These are phyloP conservation scores for Phialophora chinensis DNA, from an alignment of 2,329 filamentous ascomycete genomes.

Conservation along the genomic window DNA sequence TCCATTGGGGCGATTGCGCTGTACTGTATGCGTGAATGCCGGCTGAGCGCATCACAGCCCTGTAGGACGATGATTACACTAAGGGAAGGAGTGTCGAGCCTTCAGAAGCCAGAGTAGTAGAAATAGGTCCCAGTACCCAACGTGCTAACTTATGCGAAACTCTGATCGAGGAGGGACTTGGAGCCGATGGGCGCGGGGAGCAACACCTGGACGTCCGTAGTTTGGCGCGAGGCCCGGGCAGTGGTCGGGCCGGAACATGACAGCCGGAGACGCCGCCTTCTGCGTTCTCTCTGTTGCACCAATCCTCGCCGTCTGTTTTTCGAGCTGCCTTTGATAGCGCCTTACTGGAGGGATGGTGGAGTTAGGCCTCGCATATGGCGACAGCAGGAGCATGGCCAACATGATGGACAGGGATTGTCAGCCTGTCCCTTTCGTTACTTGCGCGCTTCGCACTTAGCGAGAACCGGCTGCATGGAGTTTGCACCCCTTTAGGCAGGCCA, in stretches of 20 bases:
- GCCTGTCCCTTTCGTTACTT: neutral
- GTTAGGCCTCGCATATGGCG: neutral
- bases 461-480: neutral
- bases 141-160: neutral
- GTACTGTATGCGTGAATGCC: neutral
- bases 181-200: neutral
- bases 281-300: neutral
- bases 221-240: neutral
- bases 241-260: neutral
- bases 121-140: neutral
- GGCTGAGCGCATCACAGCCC: neutral
- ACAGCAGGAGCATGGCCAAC: neutral
- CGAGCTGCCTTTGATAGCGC: neutral
- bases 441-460: neutral
- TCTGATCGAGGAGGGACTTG: neutral
- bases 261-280: neutral
- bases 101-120: neutral
- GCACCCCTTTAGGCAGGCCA: neutral
- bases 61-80: neutral
- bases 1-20: conserved; percentile 4
- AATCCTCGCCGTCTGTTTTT: neutral
- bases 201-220: neutral
- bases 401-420: neutral
- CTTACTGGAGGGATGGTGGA: neutral
- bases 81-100: neutral